phyloP scores from a whole-genome alignment of 2,329 filamentous ascomycete species.

The Sclerotinia minor region DNA sequence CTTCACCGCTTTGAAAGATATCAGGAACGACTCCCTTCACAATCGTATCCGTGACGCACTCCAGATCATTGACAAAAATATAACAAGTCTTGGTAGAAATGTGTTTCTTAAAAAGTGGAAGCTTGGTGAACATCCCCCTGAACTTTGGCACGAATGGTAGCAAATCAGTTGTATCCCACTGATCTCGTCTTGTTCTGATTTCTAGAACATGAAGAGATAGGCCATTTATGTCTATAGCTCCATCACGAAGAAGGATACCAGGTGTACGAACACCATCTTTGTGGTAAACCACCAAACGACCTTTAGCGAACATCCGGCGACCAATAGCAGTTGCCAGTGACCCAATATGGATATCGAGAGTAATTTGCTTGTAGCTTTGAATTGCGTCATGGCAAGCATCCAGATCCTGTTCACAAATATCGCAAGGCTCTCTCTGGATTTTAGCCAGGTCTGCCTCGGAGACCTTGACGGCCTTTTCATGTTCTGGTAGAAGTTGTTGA shows the following conservation, averaged over 20 bases:
- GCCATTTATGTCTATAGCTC: slow-evolving; percentile 61
- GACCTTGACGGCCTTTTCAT: slow-evolving; percentile 89
- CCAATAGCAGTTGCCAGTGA: slow-evolving; percentile 80
- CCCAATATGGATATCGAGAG: slow-evolving; percentile 73
- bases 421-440: slow-evolving; percentile 81
- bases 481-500: slow-evolving; percentile 88
- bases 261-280: slow-evolving; percentile 80
- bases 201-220: slow-evolving; percentile 78
- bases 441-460: slow-evolving; percentile 90
- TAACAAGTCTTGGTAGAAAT: slow-evolving; percentile 68
- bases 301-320: slow-evolving; percentile 72
- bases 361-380: slow-evolving; percentile 78
- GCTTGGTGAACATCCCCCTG: slow-evolving; percentile 62
- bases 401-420: slow-evolving; percentile 77
- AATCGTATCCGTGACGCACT: slow-evolving; percentile 75
- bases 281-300: slow-evolving; percentile 80
- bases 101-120: slow-evolving; percentile 66
- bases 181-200: slow-evolving; percentile 66
- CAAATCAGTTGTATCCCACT: slow-evolving; percentile 78
- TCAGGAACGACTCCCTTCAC: slow-evolving; percentile 60
- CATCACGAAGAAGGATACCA: slow-evolving; percentile 77
- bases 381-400: slow-evolving; percentile 79
- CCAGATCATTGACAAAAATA: slow-evolving; percentile 74
- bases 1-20: slow-evolving; percentile 56
- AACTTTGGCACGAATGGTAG: slow-evolving; percentile 78